Evolutionary conservation across 2,329 filamentous ascomycete genomes (phyloP).

Genomic region (Achaetomium macrosporum): DNA sequence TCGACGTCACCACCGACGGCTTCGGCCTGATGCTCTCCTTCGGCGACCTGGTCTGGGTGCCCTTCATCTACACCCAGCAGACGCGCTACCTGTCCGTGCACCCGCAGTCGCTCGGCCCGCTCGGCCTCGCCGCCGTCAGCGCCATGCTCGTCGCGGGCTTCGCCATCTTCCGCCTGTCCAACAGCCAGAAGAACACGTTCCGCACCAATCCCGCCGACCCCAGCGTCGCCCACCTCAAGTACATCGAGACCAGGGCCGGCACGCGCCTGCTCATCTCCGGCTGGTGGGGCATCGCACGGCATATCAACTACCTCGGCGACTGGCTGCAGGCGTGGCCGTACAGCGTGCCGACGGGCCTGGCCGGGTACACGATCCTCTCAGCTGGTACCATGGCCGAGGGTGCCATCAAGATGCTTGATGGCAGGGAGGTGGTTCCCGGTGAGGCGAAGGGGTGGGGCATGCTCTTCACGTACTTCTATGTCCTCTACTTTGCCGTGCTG

Average conservation of each 20-base stretch:
- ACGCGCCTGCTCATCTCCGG: conserved; percentile 76
- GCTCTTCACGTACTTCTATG: conserved; percentile 88
- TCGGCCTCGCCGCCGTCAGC: conserved; percentile 59
- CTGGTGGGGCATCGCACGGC: conserved; percentile 88
- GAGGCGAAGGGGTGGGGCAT: conserved; percentile 77
- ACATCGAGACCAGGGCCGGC: conserved; percentile 77
- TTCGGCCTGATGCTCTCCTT: conserved; percentile 95
- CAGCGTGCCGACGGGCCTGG: conserved; percentile 76
- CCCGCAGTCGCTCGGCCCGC: conserved; percentile 68
- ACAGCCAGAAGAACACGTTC: conserved; percentile 93
- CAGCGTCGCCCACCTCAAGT: conserved; percentile 70
- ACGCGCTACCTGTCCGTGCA: conserved; percentile 78
- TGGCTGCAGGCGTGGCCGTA: conserved; percentile 94
- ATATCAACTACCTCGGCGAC: conserved; percentile 95
- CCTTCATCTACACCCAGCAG: conserved; percentile 81
- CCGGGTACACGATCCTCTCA: conserved; percentile 69
- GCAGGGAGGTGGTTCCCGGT: conserved; percentile 62
- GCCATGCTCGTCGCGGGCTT: conserved; percentile 68
- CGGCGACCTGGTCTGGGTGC: conserved; percentile 88
- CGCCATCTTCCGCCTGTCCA: conserved; percentile 87
- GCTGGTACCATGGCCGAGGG: conserved; percentile 46
- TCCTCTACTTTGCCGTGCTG: conserved; percentile 83
- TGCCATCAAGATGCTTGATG: conserved; percentile 52
- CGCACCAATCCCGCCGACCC: conserved; percentile 80
- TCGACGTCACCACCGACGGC: conserved; percentile 88